Evolutionary conservation across 176 grass and related monocot species (phyloP).

Genomic region (Ananas comosus): DNA sequence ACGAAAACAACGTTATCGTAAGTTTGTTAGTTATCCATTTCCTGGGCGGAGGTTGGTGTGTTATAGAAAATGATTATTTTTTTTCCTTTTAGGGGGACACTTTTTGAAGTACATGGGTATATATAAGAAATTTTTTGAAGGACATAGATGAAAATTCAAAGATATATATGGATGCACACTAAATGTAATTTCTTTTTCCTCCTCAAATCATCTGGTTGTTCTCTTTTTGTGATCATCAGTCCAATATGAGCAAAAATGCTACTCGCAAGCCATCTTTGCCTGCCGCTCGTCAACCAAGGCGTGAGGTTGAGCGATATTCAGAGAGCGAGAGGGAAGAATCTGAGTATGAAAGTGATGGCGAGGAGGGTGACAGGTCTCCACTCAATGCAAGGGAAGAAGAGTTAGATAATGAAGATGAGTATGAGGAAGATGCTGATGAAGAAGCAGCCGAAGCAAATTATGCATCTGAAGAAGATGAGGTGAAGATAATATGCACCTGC

Average conservation of each 20-base stretch:
- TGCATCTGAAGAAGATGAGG: constrained; percentile 76
- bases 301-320: constrained; percentile 51
- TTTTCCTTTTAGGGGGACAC: too few relatives aligned
- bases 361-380: constrained; percentile 64
- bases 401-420: constrained; percentile 76
- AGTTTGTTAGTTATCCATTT: neutral
- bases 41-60: neutral
- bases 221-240: constrained; percentile 31
- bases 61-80: too few relatives aligned
- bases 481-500: constrained; percentile 14
- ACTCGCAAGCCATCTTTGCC: constrained; percentile 42
- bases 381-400: constrained; percentile 62
- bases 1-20: too few relatives aligned
- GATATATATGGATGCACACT: constrained; percentile 1
- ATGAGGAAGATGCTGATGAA: constrained; percentile 61
- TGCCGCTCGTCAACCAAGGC: constrained; percentile 39
- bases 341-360: constrained; percentile 91
- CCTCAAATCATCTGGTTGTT: neutral
- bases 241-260: constrained; percentile 49
- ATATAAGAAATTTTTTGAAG: too few relatives aligned
- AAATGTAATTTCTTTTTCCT: constrained; percentile 6
- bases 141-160: neutral
- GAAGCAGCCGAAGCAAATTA: constrained; percentile 40
- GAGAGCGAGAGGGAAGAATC: constrained; percentile 75
- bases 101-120: too few relatives aligned